phyloP scores from a whole-genome alignment of 495 filamentous ascomycete genomes.

The Poronia punctata region DNA sequence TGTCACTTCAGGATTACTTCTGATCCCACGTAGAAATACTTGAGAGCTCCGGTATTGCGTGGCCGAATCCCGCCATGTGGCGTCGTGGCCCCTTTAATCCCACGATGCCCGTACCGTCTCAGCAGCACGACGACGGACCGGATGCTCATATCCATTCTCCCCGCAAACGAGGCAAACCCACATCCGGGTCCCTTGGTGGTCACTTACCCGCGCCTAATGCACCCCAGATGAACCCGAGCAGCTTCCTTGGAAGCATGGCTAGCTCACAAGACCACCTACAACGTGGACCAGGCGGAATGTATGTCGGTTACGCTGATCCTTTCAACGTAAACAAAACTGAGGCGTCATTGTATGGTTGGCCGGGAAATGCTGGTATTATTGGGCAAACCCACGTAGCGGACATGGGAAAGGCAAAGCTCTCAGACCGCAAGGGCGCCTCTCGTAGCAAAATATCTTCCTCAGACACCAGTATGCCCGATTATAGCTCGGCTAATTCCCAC shows the following conservation, averaged over 20 bases:
- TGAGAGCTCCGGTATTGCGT: constrained; percentile 72
- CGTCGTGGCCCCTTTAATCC: constrained; percentile 35
- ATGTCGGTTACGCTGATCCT: constrained; percentile 26
- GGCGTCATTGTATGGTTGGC: constrained; percentile 32
- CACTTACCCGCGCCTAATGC: constrained; percentile 11
- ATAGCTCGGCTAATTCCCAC: constrained; percentile 13
- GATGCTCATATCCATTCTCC: constrained; percentile 41
- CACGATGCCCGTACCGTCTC: constrained; percentile 32
- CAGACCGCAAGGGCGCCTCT: constrained; percentile 14
- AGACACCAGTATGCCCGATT: constrained; percentile 38
- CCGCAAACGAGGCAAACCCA: constrained; percentile 20
- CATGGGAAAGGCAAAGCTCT: constrained; percentile 15
- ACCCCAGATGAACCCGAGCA: constrained; percentile 11
- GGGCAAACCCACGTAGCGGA: constrained; percentile 14
- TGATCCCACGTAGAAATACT: constrained; percentile 53
- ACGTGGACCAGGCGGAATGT: constrained; percentile 12
- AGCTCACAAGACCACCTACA: constrained; percentile 18
- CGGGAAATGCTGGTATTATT: constrained; percentile 17
- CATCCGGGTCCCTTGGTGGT: constrained; percentile 7
- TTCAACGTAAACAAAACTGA: constrained; percentile 27
- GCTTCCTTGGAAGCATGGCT: constrained; percentile 20
- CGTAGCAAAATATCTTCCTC: constrained; percentile 24
- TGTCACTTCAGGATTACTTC: too few species aligned
- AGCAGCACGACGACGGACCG: constrained; percentile 31
- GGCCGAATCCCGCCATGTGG: constrained; percentile 76